Evolutionary conservation across 192 early-diverging fungal species (phyloP).

Genomic region (Podila epigama): DNA sequence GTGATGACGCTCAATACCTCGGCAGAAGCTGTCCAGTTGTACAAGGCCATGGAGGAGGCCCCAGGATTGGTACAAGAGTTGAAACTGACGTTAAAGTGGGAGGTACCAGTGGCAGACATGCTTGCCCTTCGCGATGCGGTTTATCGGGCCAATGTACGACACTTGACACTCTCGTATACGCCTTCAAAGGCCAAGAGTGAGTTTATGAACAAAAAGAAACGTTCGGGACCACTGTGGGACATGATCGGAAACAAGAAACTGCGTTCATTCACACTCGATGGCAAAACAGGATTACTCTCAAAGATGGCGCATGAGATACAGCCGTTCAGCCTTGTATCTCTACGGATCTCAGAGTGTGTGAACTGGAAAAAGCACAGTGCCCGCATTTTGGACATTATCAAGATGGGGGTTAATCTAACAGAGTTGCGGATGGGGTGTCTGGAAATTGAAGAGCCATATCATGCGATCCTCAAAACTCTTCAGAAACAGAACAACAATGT

Average conservation of each 20-base stretch:
- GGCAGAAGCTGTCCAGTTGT: not conserved
- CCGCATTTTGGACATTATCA: conserved; percentile 9
- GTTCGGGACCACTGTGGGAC: conserved; percentile 18
- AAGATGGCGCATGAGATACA: not conserved
- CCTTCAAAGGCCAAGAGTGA: not conserved
- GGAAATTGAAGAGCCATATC: conserved; percentile 5
- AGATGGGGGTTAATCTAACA: conserved; percentile 1
- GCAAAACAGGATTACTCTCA: conserved; percentile 16
- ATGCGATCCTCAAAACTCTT: not conserved
- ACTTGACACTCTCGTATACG: not conserved
- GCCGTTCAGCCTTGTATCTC: not conserved
- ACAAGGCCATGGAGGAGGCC: not conserved
- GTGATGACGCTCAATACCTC: not conserved
- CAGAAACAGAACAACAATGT: not conserved
- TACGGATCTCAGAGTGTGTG: conserved; percentile 9
- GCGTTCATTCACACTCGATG: conserved; percentile 10
- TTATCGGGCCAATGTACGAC: not conserved
- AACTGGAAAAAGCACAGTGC: conserved; percentile 20
- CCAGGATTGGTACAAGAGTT: not conserved
- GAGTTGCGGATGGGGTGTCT: conserved; percentile 2
- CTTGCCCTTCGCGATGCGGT: not conserved
- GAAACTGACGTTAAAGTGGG: not conserved
- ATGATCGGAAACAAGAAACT: conserved; percentile 7
- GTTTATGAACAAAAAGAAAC: conserved; percentile 9
- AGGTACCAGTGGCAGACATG: not conserved